A percentile compares a stretch with the other conserved stretches of the same genome.
Conservation (phyloP, 208 protist species). For the Trypanosoma cruzi region DNA sequence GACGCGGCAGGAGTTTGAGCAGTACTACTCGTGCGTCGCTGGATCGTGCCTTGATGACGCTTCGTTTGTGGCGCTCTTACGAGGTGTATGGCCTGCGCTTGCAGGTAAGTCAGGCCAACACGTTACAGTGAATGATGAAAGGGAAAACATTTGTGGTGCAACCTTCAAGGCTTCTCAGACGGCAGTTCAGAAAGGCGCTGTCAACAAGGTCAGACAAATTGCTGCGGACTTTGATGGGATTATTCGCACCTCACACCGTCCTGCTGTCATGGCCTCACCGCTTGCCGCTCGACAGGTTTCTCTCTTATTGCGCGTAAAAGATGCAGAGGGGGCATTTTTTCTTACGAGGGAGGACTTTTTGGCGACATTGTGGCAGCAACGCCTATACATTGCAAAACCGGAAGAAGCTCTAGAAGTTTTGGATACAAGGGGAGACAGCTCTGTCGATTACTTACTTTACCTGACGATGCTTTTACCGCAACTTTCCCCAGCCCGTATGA, state of each 20-base stretch:
- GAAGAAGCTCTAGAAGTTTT: conserved; percentile 44
- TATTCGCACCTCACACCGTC: conserved; percentile 47
- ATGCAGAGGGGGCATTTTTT: conserved; percentile 41
- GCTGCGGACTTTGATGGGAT: conserved; percentile 39
- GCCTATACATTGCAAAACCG: conserved; percentile 65
- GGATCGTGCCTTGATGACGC: conserved; percentile 53
- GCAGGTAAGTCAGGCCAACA: conserved; percentile 31
- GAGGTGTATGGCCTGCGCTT: conserved; percentile 60
- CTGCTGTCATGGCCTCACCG: conserved; percentile 33
- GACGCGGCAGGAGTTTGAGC: conserved; percentile 78
- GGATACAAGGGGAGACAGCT: conserved; percentile 77
- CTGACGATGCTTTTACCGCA: conserved; percentile 49
- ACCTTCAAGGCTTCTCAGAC: conserved; percentile 44
- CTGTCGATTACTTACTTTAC: conserved; percentile 76
- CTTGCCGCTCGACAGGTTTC: conserved; percentile 42
- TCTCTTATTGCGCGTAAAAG: conserved; percentile 37
- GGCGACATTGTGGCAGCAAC: conserved; percentile 50
- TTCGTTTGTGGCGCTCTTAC: conserved; percentile 55
- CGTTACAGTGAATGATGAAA: conserved; percentile 25
- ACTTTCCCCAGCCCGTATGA: conserved; percentile 51
- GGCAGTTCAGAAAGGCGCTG: conserved; percentile 42
- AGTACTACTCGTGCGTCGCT: conserved; percentile 83
- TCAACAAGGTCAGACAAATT: conserved; percentile 39
- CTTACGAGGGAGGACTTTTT: conserved; percentile 47
- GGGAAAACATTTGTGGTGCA: conserved; percentile 17